phyloP scores from a whole-genome alignment of 1,139 yeast genomes.

The Maudiozyma humilis region DNA sequence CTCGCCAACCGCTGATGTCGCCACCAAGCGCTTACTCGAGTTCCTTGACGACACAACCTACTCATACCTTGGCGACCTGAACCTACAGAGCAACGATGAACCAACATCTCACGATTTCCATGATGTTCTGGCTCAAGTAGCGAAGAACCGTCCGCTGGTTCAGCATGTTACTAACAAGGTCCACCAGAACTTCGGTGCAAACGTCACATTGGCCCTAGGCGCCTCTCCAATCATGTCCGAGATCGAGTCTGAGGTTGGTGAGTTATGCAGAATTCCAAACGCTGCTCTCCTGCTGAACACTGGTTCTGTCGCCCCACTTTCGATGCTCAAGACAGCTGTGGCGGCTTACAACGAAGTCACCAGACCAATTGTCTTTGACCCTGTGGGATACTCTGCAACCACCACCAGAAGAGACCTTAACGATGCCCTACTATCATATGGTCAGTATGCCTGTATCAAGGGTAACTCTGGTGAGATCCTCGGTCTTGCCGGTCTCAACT shows the following conservation, averaged over 20 bases:
- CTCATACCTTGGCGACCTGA: constrained; percentile 10
- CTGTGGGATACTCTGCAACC: constrained; percentile 89
- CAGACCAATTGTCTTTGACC: constrained; percentile 71
- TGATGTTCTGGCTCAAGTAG: constrained; percentile 16
- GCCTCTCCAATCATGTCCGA: constrained; percentile 94
- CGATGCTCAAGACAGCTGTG: constrained; percentile 46
- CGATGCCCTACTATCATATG: constrained; percentile 43
- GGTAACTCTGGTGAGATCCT: constrained; percentile 83
- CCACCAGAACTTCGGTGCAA: constrained; percentile 84
- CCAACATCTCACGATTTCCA: constrained; percentile 2
- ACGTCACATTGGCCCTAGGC: constrained; percentile 77
- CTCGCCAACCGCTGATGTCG: constrained; percentile 44
- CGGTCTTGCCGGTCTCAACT: constrained; percentile 36
- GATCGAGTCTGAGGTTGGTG: constrained; percentile 55
- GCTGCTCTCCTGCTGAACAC: constrained; percentile 61
- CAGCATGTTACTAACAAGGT: constrained; percentile 88
- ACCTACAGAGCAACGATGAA: not conserved
- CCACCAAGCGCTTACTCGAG: constrained; percentile 37
- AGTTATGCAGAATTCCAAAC: constrained; percentile 49
- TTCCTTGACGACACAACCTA: constrained; percentile 15
- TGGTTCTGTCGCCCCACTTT: constrained; percentile 55
- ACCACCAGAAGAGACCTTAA: constrained; percentile 45
- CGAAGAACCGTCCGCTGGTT: constrained; percentile 45
- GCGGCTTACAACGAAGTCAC: constrained; percentile 48
- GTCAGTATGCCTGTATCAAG: constrained; percentile 64